Percentiles rank a stretch among this genome's conserved stretches.
Evolutionary conservation across 495 filamentous ascomycete species (phyloP).

Genomic region (Penicillium coprophilum): DNA sequence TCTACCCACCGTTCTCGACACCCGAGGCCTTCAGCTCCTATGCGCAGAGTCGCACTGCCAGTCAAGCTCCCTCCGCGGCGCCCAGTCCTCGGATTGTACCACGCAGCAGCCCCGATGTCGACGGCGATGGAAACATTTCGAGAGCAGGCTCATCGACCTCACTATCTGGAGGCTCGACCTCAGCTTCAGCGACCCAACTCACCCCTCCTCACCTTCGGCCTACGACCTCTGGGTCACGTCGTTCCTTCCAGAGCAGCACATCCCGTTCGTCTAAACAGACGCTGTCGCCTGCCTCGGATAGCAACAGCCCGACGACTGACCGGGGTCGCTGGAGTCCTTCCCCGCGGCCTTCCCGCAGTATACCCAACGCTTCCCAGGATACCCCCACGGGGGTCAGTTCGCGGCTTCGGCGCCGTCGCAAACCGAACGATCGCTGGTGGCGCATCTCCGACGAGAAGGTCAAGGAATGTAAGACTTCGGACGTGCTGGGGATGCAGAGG

Average conservation of each 20-base stretch:
- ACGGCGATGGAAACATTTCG: slow-evolving; percentile 33
- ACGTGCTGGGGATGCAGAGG: slow-evolving; percentile 89
- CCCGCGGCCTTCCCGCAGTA: slow-evolving; percentile 27
- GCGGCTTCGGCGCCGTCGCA: slow-evolving; percentile 56
- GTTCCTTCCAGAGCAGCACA: slow-evolving; percentile 38
- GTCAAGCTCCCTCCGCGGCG: slow-evolving; percentile 45
- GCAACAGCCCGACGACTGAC: slow-evolving; percentile 31
- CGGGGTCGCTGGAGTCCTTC: slow-evolving; percentile 32
- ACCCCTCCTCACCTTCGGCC: slow-evolving; percentile 38
- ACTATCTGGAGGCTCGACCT: slow-evolving; percentile 37
- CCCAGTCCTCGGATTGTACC: slow-evolving; percentile 44
- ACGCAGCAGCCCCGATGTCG: slow-evolving; percentile 27
- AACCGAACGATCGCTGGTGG: slow-evolving; percentile 83
- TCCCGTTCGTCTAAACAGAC: slow-evolving; percentile 35
- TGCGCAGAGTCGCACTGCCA: slow-evolving; percentile 58
- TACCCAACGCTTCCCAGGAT: slow-evolving; percentile 29
- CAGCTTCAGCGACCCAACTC: slow-evolving; percentile 25
- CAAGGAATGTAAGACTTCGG: slow-evolving; percentile 86
- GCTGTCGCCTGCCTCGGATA: slow-evolving; percentile 22
- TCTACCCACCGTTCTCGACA: slow-evolving; percentile 75
- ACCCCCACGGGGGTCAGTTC: slow-evolving; percentile 22
- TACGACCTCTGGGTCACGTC: slow-evolving; percentile 39
- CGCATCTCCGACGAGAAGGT: slow-evolving; percentile 97
- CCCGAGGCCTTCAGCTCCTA: slow-evolving; percentile 71
- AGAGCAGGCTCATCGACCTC: slow-evolving; percentile 42